phyloP scores from a whole-genome alignment of 23 red algal genomes.

The Gracilaria domingensis region DNA sequence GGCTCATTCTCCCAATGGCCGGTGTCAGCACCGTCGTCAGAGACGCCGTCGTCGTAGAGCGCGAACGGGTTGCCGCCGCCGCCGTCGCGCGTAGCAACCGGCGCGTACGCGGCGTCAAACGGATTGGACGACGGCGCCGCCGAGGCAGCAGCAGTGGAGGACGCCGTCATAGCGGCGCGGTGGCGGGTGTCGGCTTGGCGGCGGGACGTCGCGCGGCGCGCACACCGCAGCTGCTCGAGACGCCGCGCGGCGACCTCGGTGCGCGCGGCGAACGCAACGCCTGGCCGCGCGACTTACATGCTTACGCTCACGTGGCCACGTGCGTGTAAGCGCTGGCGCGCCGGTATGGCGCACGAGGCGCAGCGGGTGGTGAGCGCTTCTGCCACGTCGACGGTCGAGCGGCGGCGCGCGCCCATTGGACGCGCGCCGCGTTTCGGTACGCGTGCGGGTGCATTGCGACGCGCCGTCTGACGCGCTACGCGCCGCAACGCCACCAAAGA shows the following conservation, averaged over 20 bases:
- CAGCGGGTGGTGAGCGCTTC: slow-evolving; percentile 16
- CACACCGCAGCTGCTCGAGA: too few species aligned
- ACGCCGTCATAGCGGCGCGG: slow-evolving; percentile 5
- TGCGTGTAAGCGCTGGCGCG: neutral
- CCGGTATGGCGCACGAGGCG: neutral
- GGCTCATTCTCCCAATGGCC: slow-evolving; percentile 73
- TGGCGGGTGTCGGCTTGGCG: too few species aligned
- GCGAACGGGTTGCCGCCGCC: slow-evolving; percentile 49
- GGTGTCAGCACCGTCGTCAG: slow-evolving; percentile 76
- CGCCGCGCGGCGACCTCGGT: neutral
- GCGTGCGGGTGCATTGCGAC: neutral
- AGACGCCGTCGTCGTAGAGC: slow-evolving; percentile 73
- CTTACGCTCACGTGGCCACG: slow-evolving; percentile 23
- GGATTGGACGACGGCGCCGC: slow-evolving; percentile 30
- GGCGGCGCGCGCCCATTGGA: neutral
- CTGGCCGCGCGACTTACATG: too few species aligned
- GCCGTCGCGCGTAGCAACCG: slow-evolving; percentile 5
- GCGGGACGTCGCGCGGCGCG: too few species aligned
- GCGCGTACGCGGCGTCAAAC: slow-evolving; percentile 41
- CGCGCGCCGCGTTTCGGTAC: neutral
- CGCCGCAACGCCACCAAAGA: neutral
- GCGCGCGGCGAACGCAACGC: neutral
- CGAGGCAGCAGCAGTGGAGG: slow-evolving; percentile 6
- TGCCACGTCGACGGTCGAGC: slow-evolving; percentile 5
- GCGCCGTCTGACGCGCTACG: neutral